Base-by-base conservation (phyloP, 805 yeast species). In the Nakazawaea molendinolei region DNA sequence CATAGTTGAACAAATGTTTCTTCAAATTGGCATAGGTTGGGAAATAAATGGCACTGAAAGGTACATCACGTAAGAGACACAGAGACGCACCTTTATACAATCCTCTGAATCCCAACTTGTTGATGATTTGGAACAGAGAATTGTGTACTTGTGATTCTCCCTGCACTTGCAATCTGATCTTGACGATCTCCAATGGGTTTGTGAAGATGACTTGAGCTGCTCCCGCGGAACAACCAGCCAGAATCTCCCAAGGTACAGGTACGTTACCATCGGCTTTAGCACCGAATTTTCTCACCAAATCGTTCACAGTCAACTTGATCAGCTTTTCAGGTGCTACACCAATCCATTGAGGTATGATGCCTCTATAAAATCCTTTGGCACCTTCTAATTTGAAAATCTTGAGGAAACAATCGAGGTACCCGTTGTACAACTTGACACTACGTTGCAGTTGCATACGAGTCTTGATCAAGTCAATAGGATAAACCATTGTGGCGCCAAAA, bases 281-380 rank as follows among this genome's bases (percentile, higher is more conserved):
- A 44, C 90, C 78, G 37, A 75, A 67, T 20, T 79, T 78, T 50
- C 97, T 74, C 40, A 87, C 79, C 39, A 84, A 64, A 56, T 90
- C 98, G 60, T 90, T 90, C 26, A 90, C 95, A 0, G 97, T 89
- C 46, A 90, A 74, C 62, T 90, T 90, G 52, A 90, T 90, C 29
- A 97, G 97, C 66, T 90, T 90, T 58, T 90, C 98, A 2, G 98
- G 98, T 0, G 97, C 97, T 34, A 90, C 97, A 47, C 98, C 98
- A 33, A 92, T 76, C 51, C 90, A 67, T 61, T 92, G 97, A 13
- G 97, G 97, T 8, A 86, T 84, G 34, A 90, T 67, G 37, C 98
- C 98, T 5, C 95, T 81, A 60, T 90, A 90, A 40, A 90, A 70
- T 7, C 97, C 97, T 48, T 68, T 64, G 33, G 82, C 51, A 34